These are phyloP conservation scores for Arthroderma sp. DNA, from an alignment of 2,329 filamentous ascomycete species.

Conservation along the genomic window DNA sequence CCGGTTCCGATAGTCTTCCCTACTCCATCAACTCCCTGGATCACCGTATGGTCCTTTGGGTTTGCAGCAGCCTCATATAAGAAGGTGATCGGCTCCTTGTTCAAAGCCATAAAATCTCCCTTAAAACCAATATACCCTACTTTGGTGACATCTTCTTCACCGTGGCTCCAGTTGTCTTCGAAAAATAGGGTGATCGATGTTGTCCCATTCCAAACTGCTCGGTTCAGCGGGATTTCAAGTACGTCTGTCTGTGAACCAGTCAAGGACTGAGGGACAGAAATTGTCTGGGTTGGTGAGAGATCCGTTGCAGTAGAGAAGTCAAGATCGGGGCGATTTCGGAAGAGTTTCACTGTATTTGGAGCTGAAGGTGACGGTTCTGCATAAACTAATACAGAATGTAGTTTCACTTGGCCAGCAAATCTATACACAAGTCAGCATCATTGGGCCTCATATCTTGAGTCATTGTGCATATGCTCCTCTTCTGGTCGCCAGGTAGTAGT, in stretches of 20 bases:
- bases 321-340: conserved; percentile 73
- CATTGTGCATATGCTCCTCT: neutral
- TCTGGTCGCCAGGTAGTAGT: neutral
- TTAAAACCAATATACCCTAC: conserved; percentile 82
- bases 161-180: conserved; percentile 75
- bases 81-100: conserved; percentile 69
- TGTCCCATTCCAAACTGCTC: conserved; percentile 81
- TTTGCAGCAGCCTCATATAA: conserved; percentile 91
- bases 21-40: conserved; percentile 33
- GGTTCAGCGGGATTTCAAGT: conserved; percentile 76
- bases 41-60: conserved; percentile 62
- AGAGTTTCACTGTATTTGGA: conserved; percentile 73
- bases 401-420: conserved; percentile 86
- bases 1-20: conserved; percentile 29
- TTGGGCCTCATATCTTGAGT: neutral
- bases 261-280: conserved; percentile 64
- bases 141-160: conserved; percentile 66
- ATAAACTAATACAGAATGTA: conserved; percentile 79
- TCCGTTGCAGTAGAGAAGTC: conserved; percentile 71
- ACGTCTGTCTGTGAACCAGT: conserved; percentile 45
- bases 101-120: conserved; percentile 83
- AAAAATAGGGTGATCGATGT: conserved; percentile 75
- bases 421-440: conserved; percentile 33
- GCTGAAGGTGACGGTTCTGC: conserved; percentile 59
- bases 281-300: conserved; percentile 56